These are phyloP conservation scores for Tremellales sp. DNA, from an alignment of 1,284 basidiomycete species.

Conservation along the genomic window DNA sequence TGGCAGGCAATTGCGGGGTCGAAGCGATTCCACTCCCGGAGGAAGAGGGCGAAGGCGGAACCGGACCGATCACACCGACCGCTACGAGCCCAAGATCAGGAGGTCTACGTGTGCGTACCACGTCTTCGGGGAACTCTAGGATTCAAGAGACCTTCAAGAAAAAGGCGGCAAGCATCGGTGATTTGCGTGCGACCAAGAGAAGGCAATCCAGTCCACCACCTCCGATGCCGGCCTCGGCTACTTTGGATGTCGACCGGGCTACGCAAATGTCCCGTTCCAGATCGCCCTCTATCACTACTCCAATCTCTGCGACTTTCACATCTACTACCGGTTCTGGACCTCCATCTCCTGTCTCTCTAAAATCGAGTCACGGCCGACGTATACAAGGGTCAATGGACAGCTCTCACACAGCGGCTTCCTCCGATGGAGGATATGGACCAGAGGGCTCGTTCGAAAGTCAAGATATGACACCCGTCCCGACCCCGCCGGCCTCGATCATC, in stretches of 20 bases:
- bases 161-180: conserved; percentile 55
- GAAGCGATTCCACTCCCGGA: conserved; percentile 41
- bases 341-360: conserved; percentile 20
- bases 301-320: conserved; percentile 21
- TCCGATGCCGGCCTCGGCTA: conserved; percentile 21
- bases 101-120: neutral
- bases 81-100: neutral
- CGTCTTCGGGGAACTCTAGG: conserved; percentile 13
- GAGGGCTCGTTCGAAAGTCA: neutral
- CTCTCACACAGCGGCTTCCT: conserved; percentile 1
- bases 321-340: conserved; percentile 15
- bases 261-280: conserved; percentile 10
- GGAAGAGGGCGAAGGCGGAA: conserved; percentile 49
- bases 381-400: conserved; percentile 24
- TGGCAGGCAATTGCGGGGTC: conserved; percentile 75
- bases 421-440: neutral
- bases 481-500: neutral
- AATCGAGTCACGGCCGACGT: conserved; percentile 11
- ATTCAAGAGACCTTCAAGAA: conserved; percentile 31
- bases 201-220: conserved; percentile 39
- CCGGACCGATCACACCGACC: neutral
- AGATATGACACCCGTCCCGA: neutral
- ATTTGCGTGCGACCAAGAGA: conserved; percentile 52
- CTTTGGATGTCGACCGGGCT: neutral
- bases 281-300: conserved; percentile 16